Evolutionary conservation across 164 flowering plant genomes (phyloP).

Genomic region (Macadamia integrifolia): DNA sequence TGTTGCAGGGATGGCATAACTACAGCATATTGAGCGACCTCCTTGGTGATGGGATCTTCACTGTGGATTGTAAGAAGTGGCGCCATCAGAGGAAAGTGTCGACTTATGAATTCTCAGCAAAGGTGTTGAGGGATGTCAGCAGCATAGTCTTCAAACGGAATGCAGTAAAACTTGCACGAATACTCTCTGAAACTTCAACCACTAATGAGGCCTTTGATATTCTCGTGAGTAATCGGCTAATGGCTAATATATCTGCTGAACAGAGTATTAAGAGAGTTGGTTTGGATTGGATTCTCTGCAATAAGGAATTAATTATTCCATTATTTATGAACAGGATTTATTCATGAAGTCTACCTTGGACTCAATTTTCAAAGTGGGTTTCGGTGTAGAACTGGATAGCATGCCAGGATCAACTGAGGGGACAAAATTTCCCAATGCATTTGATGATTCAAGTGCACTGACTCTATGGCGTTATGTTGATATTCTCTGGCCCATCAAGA

Average conservation of each 20-base stretch:
- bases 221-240: constrained; percentile 28
- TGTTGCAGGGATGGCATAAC: constrained; percentile 35
- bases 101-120: constrained; percentile 57
- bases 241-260: no score
- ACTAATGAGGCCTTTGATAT: constrained; percentile 33
- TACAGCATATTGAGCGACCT: constrained; percentile 36
- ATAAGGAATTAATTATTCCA: no score
- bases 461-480: constrained; percentile 49
- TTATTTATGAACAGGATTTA: constrained; percentile 35
- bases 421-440: constrained; percentile 31
- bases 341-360: constrained; percentile 69
- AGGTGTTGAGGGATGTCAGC: constrained; percentile 48
- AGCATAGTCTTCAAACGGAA: constrained; percentile 37
- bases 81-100: constrained; percentile 52
- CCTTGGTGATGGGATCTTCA: constrained; percentile 61
- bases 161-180: constrained; percentile 35
- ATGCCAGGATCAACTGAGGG: constrained; percentile 54
- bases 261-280: no score
- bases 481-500: constrained; percentile 52
- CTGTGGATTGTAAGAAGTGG: constrained; percentile 66
- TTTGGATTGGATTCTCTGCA: no score
- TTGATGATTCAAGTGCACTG: constrained; percentile 49
- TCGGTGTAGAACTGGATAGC: constrained; percentile 61
- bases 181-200: constrained; percentile 35
- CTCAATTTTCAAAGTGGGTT: constrained; percentile 68